phyloP scores from a whole-genome alignment of 331 rosid species.

The Telfairia occidentalis region DNA sequence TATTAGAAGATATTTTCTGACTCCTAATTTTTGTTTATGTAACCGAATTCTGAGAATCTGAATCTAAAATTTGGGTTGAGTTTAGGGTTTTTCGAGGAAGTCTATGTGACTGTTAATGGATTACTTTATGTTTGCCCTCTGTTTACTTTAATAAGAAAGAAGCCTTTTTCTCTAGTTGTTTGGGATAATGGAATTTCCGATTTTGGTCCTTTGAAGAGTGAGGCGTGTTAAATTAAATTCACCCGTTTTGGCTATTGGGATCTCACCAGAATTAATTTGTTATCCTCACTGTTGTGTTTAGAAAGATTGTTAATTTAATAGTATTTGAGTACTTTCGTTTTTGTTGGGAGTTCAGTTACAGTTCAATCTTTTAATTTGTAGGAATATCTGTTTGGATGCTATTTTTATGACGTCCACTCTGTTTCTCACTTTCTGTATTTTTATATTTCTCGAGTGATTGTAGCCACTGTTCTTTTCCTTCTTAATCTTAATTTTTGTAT shows the following conservation, averaged over 20 bases:
- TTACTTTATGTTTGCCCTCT: not conserved
- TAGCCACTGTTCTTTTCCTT: not conserved
- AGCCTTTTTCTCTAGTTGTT: not conserved
- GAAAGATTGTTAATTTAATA: not conserved
- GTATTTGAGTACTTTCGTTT: not conserved
- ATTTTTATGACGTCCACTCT: not conserved
- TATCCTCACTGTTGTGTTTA: not conserved
- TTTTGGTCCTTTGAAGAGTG: not conserved
- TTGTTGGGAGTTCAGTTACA: not conserved
- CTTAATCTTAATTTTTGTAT: not conserved
- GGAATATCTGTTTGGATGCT: not conserved
- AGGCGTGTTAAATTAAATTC: not conserved
- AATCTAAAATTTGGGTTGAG: not conserved
- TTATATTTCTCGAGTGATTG: not conserved
- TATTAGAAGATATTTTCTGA: not conserved
- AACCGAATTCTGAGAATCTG: not conserved
- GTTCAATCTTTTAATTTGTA: not conserved
- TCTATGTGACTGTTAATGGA: not conserved
- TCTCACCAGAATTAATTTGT: not conserved
- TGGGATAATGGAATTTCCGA: not conserved
- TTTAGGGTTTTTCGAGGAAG: slow-evolving; percentile 1
- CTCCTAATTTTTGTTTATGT: not conserved
- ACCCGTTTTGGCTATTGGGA: not conserved
- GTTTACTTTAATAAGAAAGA: not conserved
- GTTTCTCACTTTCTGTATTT: not conserved